phyloP scores from a whole-genome alignment of 1,284 basidiomycete species.

The Tylopilus sp. region DNA sequence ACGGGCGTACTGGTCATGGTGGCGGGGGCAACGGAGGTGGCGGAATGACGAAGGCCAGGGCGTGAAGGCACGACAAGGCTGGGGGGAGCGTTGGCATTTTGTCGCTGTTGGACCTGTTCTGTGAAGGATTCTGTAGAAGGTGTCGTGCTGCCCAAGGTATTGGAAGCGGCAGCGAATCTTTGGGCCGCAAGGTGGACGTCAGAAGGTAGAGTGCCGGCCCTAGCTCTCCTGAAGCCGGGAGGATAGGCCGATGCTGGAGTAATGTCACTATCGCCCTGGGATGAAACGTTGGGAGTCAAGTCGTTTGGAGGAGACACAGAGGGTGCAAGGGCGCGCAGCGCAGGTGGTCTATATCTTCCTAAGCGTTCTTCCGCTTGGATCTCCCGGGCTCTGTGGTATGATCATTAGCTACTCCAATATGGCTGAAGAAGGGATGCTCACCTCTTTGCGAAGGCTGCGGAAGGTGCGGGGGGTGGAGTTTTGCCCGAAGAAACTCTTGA shows the following conservation, averaged over 20 bases:
- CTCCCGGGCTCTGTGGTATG: constrained; percentile 65
- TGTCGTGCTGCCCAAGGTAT: constrained; percentile 48
- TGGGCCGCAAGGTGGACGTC: constrained; percentile 84
- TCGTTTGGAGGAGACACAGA: constrained; percentile 73
- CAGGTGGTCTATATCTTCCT: constrained; percentile 73
- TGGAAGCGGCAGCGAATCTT: constrained; percentile 69
- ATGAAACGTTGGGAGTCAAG: constrained; percentile 47
- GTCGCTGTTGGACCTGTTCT: constrained; percentile 53
- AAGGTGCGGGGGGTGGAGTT: constrained; percentile 85
- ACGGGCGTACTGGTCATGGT: constrained; percentile 61
- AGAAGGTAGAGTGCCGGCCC: constrained; percentile 85
- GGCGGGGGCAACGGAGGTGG: constrained; percentile 41
- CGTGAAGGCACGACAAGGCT: constrained; percentile 48
- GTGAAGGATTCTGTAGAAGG: constrained; percentile 62
- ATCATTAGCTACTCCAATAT: constrained; percentile 17
- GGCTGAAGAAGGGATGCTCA: constrained; percentile 31
- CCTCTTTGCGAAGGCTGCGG: constrained; percentile 86
- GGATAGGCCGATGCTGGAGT: constrained; percentile 71
- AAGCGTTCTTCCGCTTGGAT: constrained; percentile 72
- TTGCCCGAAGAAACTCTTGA: constrained; percentile 77
- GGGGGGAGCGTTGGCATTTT: constrained; percentile 43
- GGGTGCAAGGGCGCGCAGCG: constrained; percentile 67
- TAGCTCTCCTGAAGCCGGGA: constrained; percentile 77
- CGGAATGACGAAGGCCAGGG: constrained; percentile 74
- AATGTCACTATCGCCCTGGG: constrained; percentile 53